phyloP scores from a whole-genome alignment of 2,329 filamentous ascomycete species.

The Diplodia seriata region DNA sequence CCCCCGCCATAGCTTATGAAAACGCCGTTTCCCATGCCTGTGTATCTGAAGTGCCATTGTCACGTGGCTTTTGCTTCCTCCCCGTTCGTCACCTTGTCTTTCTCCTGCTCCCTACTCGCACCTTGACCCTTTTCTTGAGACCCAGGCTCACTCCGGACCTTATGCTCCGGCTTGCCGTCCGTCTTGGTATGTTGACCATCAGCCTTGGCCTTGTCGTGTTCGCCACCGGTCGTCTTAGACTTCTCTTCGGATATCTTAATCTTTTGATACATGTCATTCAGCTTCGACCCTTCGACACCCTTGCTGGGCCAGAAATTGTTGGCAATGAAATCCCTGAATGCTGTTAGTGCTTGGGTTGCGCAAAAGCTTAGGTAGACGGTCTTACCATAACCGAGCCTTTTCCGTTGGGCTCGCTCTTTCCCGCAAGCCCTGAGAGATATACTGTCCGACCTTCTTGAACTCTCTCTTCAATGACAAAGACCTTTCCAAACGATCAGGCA shows the following conservation, averaged over 20 bases:
- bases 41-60: constrained; percentile 15
- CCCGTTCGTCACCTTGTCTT: constrained; percentile 31
- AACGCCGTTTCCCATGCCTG: constrained; percentile 31
- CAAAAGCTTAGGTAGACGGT: background rate
- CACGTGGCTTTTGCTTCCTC: constrained; percentile 28
- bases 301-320: constrained; percentile 49
- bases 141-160: background rate
- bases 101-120: constrained; percentile 32
- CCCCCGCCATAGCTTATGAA: constrained; percentile 29
- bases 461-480: constrained; percentile 67
- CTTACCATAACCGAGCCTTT: constrained; percentile 61
- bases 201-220: constrained; percentile 26
- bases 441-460: constrained; percentile 67
- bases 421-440: constrained; percentile 59
- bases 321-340: constrained; percentile 45
- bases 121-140: constrained; percentile 4
- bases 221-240: background rate
- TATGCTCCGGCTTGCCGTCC: constrained; percentile 20
- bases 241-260: constrained; percentile 26
- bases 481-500: constrained; percentile 67
- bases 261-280: constrained; percentile 49
- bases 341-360: constrained; percentile 36
- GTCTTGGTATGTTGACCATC: background rate
- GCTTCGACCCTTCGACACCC: constrained; percentile 39
- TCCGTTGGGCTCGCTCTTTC: constrained; percentile 52